Conservation (phyloP, 805 yeast species). For the Lipomyces starkeyi region DNA sequence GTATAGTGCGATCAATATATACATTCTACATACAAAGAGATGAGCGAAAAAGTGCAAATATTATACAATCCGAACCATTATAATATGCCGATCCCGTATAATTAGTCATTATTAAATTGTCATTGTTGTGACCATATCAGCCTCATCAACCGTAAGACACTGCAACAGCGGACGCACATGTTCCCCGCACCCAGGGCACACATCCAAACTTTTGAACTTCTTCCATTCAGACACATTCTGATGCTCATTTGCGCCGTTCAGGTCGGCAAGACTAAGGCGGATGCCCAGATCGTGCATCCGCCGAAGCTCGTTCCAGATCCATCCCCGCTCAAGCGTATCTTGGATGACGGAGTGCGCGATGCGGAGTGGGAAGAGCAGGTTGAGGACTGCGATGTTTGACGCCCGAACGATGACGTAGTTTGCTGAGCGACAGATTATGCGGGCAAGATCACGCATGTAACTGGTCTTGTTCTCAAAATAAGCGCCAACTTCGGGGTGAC, state of each 20-base stretch:
- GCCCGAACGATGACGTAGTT: background rate
- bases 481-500: background rate
- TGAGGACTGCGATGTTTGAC: background rate
- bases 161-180: slow-evolving; percentile 2
- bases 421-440: slow-evolving; percentile 17
- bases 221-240: slow-evolving; percentile 10
- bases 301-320: slow-evolving; percentile 18
- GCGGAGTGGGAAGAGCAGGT: slow-evolving; percentile 14
- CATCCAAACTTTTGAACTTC: slow-evolving; percentile 2
- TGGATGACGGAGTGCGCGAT: slow-evolving; percentile 7
- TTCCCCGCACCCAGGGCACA: slow-evolving; percentile 27
- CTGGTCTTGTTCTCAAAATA: background rate
- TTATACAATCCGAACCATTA: background rate
- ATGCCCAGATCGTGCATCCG: slow-evolving; percentile 13
- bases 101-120: background rate
- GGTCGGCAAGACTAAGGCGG: background rate
- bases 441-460: background rate
- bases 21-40: background rate
- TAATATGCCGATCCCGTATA: background rate
- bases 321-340: slow-evolving; percentile 19
- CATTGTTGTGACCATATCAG: background rate
- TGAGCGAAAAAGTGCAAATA: background rate
- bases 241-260: background rate
- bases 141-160: no score
- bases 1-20: background rate